Conservation (phyloP, 345 rosid genomes). For the Litchi chinensis region DNA sequence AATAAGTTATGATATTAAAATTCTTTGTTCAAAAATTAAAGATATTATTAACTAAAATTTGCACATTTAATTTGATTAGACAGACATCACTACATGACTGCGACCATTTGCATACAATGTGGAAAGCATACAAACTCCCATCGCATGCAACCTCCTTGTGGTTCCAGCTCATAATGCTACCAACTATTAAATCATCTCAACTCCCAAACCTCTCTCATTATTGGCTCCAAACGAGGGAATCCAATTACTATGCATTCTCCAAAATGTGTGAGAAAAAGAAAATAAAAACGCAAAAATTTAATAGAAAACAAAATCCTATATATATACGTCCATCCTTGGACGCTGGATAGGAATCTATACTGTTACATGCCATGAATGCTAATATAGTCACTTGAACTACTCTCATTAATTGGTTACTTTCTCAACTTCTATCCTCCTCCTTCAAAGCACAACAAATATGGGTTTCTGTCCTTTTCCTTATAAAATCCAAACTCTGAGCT, state of each 20-base stretch:
- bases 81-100: not conserved
- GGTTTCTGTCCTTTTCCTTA: slow-evolving; percentile 17
- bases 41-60: not conserved
- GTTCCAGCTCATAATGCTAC: slow-evolving; percentile 2
- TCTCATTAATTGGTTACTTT: slow-evolving; percentile 33
- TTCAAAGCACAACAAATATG: slow-evolving; percentile 4
- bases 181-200: slow-evolving; percentile 8
- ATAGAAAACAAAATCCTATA: too few species aligned
- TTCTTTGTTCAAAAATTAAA: too few species aligned
- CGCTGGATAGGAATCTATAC: not conserved
- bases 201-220: slow-evolving; percentile 5
- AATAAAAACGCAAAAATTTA: too few species aligned
- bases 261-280: too few species aligned
- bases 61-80: not conserved
- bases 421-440: slow-evolving; percentile 45
- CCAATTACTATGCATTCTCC: not conserved
- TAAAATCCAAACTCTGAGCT: slow-evolving; percentile 12
- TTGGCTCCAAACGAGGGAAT: not conserved
- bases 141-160: slow-evolving; percentile 26
- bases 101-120: not conserved
- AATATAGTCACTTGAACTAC: slow-evolving; percentile 29
- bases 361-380: slow-evolving; percentile 17
- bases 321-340: not conserved
- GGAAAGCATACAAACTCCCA: slow-evolving; percentile 1
- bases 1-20: not conserved